Percentiles rank a stretch among this genome's conserved stretches.
Evolutionary conservation across 148 eudicot species (phyloP).

Genomic region (Chenopodium formosanum): DNA sequence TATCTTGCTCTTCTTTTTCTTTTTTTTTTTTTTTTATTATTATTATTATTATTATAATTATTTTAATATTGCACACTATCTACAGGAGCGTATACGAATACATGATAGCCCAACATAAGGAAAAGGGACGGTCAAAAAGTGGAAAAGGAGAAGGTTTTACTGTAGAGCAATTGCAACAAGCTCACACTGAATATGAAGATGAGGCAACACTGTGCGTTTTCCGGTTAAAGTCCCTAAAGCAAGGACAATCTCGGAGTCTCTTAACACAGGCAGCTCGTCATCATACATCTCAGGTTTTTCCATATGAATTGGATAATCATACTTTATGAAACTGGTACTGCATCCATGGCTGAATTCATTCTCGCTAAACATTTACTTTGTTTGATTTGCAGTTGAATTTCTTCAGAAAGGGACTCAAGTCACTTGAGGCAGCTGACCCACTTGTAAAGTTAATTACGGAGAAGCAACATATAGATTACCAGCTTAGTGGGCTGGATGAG

Average conservation of each 20-base stretch:
- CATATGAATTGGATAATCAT: not conserved
- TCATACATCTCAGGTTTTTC: constrained; percentile 88
- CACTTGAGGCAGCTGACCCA: constrained; percentile 79
- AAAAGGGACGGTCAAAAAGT: constrained; percentile 72
- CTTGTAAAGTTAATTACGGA: constrained; percentile 61
- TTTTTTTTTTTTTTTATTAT: constrained; percentile 6
- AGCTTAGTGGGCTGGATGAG: constrained; percentile 64
- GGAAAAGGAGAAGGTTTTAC: constrained; percentile 73
- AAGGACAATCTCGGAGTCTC: constrained; percentile 94
- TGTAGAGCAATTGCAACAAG: constrained; percentile 64
- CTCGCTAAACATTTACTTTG: constrained; percentile 2
- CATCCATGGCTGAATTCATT: not conserved
- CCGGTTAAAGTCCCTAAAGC: constrained; percentile 85
- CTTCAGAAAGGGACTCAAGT: constrained; percentile 83
- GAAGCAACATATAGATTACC: constrained; percentile 87
- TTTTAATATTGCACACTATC: constrained; percentile 25
- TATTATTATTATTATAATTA: not conserved
- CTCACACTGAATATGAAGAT: constrained; percentile 82
- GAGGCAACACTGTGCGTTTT: constrained; percentile 85
- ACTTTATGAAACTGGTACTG: not conserved
- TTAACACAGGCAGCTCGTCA: constrained; percentile 98
- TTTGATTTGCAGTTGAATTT: constrained; percentile 64
- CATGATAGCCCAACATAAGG: constrained; percentile 68
- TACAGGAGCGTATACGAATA: constrained; percentile 68
- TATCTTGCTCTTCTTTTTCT: not conserved